phyloP scores from a whole-genome alignment of 352 stramenopile species.

The Aphanomyces euteiches region DNA sequence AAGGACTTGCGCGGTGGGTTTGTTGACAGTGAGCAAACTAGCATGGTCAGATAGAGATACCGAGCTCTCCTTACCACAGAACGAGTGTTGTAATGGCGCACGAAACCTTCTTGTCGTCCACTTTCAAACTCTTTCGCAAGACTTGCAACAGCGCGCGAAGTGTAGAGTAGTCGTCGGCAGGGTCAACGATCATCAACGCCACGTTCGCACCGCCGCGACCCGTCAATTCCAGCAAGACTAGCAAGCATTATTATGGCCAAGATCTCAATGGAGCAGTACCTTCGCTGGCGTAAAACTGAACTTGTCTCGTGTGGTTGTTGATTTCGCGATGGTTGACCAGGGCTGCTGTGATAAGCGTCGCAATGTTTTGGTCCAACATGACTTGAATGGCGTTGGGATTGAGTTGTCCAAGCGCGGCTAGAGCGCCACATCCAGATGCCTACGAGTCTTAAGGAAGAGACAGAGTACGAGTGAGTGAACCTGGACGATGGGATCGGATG shows the following conservation, averaged over 20 bases:
- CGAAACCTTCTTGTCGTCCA: constrained; percentile 71
- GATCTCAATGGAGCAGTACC: constrained; percentile 33
- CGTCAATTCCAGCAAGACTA: constrained; percentile 60
- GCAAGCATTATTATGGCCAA: background rate
- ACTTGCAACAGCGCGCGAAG: constrained; percentile 49
- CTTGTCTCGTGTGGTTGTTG: constrained; percentile 68
- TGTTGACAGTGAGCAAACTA: constrained; percentile 29
- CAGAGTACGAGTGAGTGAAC: background rate
- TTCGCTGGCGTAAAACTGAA: constrained; percentile 79
- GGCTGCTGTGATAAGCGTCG: constrained; percentile 45
- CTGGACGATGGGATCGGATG: constrained; percentile 66
- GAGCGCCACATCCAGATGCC: constrained; percentile 56
- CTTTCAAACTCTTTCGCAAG: constrained; percentile 50
- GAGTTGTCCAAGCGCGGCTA: constrained; percentile 55
- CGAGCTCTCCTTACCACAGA: constrained; percentile 43
- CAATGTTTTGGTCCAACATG: constrained; percentile 39
- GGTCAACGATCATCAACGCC: constrained; percentile 38
- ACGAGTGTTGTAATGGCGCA: constrained; percentile 60
- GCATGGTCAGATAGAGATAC: background rate
- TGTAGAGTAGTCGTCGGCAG: constrained; percentile 33
- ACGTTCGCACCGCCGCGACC: constrained; percentile 49
- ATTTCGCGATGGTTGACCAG: constrained; percentile 58
- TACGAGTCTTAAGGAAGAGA: background rate
- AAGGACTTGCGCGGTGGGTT: constrained; percentile 38
- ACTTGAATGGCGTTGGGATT: constrained; percentile 41